phyloP scores from a whole-genome alignment of 2,329 filamentous ascomycete species.

The Alternaria sp. region DNA sequence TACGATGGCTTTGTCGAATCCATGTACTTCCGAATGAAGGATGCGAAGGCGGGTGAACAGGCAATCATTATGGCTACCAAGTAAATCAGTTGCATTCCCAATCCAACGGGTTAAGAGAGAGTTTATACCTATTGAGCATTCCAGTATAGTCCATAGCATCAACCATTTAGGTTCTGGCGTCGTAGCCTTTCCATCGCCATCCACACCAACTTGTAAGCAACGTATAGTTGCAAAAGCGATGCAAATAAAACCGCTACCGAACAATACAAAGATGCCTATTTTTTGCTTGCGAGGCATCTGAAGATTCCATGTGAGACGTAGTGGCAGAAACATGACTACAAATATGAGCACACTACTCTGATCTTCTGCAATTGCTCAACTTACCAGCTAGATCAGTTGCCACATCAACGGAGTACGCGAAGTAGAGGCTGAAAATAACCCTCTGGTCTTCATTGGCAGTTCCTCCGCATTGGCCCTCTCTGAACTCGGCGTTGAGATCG shows the following conservation, averaged over 20 bases:
- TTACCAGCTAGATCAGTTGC: constrained; percentile 46
- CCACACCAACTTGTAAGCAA: constrained; percentile 44
- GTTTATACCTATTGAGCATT: constrained; percentile 43
- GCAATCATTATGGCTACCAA: constrained; percentile 27
- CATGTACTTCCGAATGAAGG: constrained; percentile 20
- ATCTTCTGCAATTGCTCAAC: background rate
- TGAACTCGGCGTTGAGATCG: constrained; percentile 50
- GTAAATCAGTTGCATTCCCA: background rate
- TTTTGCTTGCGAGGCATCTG: constrained; percentile 46
- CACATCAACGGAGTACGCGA: constrained; percentile 47
- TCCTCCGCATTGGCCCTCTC: constrained; percentile 34
- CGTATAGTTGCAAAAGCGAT: constrained; percentile 33
- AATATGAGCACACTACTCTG: background rate
- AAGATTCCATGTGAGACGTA: constrained; percentile 50
- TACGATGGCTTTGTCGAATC: constrained; percentile 14
- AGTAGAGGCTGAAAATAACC: constrained; percentile 43
- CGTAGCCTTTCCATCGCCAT: constrained; percentile 25
- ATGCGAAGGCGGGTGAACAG: constrained; percentile 15
- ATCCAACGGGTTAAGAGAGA: too few species aligned
- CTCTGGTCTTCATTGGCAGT: constrained; percentile 21
- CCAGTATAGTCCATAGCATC: constrained; percentile 47
- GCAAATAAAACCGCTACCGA: constrained; percentile 28
- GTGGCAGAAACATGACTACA: constrained; percentile 49
- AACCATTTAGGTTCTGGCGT: constrained; percentile 47
- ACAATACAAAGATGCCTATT: constrained; percentile 40